Evolutionary conservation across 805 yeast species (phyloP).

Genomic region (Candida vaughaniae): DNA sequence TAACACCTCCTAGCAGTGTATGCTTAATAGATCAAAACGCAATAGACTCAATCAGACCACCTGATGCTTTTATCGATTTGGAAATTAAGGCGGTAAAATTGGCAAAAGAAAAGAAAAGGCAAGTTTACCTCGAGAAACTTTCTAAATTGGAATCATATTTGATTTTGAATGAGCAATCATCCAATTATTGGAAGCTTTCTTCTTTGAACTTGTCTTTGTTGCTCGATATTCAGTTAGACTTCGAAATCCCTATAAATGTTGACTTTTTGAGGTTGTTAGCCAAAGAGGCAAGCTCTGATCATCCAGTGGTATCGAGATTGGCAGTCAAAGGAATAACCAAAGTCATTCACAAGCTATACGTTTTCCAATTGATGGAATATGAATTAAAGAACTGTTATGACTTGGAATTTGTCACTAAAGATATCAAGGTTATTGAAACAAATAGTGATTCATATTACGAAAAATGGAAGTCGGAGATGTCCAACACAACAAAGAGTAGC

Average conservation of each 20-base stretch:
- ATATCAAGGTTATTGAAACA: slow-evolving; percentile 45
- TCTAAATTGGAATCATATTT: slow-evolving; percentile 41
- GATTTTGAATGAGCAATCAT: slow-evolving; percentile 22
- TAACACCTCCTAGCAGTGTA: slow-evolving; percentile 34
- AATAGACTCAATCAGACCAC: slow-evolving; percentile 55
- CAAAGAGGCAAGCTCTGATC: slow-evolving; percentile 53
- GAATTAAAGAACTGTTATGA: slow-evolving; percentile 45
- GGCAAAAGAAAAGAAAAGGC: slow-evolving; percentile 64
- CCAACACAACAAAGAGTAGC: slow-evolving; percentile 43
- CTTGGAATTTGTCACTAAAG: slow-evolving; percentile 31
- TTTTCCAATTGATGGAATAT: slow-evolving; percentile 48
- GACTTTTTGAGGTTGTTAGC: slow-evolving; percentile 45
- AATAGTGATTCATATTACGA: slow-evolving; percentile 37
- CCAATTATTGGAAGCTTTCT: slow-evolving; percentile 58
- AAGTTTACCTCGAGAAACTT: slow-evolving; percentile 39
- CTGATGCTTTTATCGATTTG: slow-evolving; percentile 53
- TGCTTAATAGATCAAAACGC: slow-evolving; percentile 50
- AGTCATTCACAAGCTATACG: slow-evolving; percentile 45
- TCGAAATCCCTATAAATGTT: slow-evolving; percentile 45
- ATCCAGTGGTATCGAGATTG: slow-evolving; percentile 63
- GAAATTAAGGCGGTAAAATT: slow-evolving; percentile 57
- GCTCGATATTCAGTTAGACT: slow-evolving; percentile 51
- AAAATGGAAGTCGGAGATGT: slow-evolving; percentile 52
- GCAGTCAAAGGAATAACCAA: slow-evolving; percentile 61
- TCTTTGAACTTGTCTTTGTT: slow-evolving; percentile 50